Evolutionary conservation across 192 early-diverging fungal species (phyloP).

Genomic region (Coemansia sp.): DNA sequence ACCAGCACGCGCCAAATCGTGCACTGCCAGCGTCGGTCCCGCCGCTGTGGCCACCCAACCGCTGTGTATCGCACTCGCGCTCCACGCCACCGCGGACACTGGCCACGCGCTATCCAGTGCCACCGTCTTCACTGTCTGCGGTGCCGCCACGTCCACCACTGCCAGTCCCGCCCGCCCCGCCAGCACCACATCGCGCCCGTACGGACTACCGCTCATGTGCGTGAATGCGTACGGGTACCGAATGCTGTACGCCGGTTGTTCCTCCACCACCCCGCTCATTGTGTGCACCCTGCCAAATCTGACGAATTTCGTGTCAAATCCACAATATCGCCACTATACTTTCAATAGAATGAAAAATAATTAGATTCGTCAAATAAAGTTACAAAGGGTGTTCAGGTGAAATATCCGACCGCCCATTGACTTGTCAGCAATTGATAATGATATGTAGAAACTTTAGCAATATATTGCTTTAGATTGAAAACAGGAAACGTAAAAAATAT

Average conservation of each 20-base stretch:
- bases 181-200: constrained; percentile 46
- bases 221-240: constrained; percentile 41
- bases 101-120: constrained; percentile 33
- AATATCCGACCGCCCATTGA: neutral
- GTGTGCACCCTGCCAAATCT: neutral
- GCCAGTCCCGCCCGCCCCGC: constrained; percentile 42
- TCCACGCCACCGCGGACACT: constrained; percentile 40
- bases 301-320: neutral
- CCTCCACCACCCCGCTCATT: neutral
- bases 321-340: neutral
- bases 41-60: constrained; percentile 47
- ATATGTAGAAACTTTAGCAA: neutral
- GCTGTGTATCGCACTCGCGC: constrained; percentile 33
- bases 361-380: neutral
- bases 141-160: constrained; percentile 39
- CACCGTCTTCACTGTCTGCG: constrained; percentile 37
- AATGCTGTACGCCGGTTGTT: constrained; percentile 19
- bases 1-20: constrained; percentile 35
- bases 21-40: constrained; percentile 39
- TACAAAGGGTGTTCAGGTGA: neutral
- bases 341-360: neutral
- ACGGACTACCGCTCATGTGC: constrained; percentile 44
- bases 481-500: neutral
- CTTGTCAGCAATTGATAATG: neutral
- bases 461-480: neutral